Evolutionary conservation across 768 basidiomycete species (phyloP).

Genomic region (Lactarius evosmus): DNA sequence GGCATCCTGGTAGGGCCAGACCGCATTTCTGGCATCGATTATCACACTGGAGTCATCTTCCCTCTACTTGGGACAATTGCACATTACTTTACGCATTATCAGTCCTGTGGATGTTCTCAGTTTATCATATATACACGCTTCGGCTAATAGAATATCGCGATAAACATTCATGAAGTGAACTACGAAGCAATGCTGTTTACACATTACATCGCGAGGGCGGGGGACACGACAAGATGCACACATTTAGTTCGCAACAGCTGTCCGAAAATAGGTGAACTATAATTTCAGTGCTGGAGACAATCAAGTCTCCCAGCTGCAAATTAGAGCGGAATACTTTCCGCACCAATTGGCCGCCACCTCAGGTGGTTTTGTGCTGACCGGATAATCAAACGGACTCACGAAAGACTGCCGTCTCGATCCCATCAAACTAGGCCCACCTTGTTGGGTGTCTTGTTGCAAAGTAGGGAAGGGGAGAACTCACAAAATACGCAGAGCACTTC

Average conservation of each 20-base stretch:
- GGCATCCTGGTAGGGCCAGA: not conserved
- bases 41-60: not conserved
- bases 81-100: not conserved
- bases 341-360: not conserved
- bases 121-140: not conserved
- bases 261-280: not conserved
- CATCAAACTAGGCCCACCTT: not conserved
- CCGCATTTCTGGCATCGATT: too few species aligned
- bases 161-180: not conserved
- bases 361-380: not conserved
- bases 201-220: not conserved
- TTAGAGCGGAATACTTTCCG: not conserved
- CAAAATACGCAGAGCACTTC: not conserved
- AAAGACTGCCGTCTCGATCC: not conserved
- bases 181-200: not conserved
- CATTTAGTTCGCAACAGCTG: not conserved
- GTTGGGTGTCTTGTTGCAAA: not conserved
- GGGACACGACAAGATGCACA: not conserved
- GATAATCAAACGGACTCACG: not conserved
- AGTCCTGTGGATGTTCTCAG: not conserved
- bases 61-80: not conserved
- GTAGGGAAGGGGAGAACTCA: not conserved
- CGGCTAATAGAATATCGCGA: not conserved
- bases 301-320: not conserved
- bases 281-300: not conserved